A percentile compares a stretch with the other conserved stretches of the same genome.
These are phyloP conservation scores for Clarireedia paspali DNA, from an alignment of 2,329 filamentous ascomycete species.

Conservation along the genomic window DNA sequence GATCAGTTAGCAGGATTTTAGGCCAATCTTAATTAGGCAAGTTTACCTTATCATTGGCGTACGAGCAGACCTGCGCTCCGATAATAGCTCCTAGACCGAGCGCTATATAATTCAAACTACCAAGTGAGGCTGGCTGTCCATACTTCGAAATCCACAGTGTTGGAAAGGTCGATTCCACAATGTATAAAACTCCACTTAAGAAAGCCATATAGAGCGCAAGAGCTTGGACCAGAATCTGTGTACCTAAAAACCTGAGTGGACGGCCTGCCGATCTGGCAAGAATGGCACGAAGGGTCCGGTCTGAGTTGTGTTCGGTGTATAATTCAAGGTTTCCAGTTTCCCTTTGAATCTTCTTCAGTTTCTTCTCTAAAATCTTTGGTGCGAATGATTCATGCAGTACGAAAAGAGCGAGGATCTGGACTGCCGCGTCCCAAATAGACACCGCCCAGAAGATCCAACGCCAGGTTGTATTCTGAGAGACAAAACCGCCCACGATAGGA, in stretches of 20 bases:
- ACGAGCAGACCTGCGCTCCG: conserved; percentile 21
- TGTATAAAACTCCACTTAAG: not conserved
- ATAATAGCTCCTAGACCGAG: conserved; percentile 36
- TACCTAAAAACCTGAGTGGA: not conserved
- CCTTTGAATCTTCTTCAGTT: conserved; percentile 37
- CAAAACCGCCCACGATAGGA: conserved; percentile 33
- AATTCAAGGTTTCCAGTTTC: conserved; percentile 34
- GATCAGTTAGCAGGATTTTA: too few species aligned
- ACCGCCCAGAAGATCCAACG: conserved; percentile 46
- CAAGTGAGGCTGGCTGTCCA: not conserved
- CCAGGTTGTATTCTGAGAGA: conserved; percentile 40
- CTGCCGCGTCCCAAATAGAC: conserved; percentile 34
- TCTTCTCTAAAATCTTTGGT: conserved; percentile 37
- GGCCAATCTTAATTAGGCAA: too few species aligned
- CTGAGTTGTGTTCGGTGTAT: conserved; percentile 29
- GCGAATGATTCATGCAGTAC: conserved; percentile 43
- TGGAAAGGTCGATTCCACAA: not conserved
- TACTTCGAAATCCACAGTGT: not conserved
- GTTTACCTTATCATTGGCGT: not conserved
- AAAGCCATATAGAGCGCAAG: not conserved
- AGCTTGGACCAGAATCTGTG: not conserved
- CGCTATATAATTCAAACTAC: conserved; percentile 22
- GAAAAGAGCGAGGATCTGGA: conserved; percentile 37
- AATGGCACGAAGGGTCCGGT: not conserved
- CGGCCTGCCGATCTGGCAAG: conserved; percentile 7